Evolutionary conservation across 1,139 yeast species (phyloP).

Genomic region (Candida frijolesensis): DNA sequence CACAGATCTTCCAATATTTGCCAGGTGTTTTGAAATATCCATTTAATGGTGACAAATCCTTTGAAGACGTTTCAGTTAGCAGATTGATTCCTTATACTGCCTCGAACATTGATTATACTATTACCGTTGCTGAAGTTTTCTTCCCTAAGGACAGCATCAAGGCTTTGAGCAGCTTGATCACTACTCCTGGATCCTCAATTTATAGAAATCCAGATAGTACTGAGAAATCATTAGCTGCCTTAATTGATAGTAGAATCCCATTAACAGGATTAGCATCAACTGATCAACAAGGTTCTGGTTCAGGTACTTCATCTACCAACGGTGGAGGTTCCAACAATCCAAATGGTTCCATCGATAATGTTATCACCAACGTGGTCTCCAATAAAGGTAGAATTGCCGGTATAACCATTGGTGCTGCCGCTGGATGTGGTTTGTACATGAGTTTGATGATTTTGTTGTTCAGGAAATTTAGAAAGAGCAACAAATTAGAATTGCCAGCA

Average conservation of each 20-base stretch:
- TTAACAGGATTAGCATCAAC: slow-evolving; percentile 48
- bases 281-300: slow-evolving; percentile 11
- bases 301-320: slow-evolving; percentile 1
- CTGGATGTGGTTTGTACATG: slow-evolving; percentile 63
- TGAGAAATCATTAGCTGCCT: slow-evolving; percentile 48
- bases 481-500: slow-evolving; percentile 43
- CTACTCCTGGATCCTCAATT: slow-evolving; percentile 46
- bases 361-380: slow-evolving; percentile 20
- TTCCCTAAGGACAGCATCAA: slow-evolving; percentile 56
- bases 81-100: slow-evolving; percentile 69
- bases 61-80: slow-evolving; percentile 50
- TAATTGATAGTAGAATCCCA: slow-evolving; percentile 68
- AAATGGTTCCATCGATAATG: slow-evolving; percentile 48
- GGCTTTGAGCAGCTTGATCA: slow-evolving; percentile 46
- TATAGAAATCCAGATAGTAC: slow-evolving; percentile 54
- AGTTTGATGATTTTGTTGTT: slow-evolving; percentile 50
- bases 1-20: slow-evolving; percentile 73
- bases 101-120: slow-evolving; percentile 52
- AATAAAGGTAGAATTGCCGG: slow-evolving; percentile 54
- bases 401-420: slow-evolving; percentile 66
- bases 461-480: slow-evolving; percentile 37
- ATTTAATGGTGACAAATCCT: slow-evolving; percentile 36
- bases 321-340: slow-evolving; percentile 15
- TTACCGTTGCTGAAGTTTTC: slow-evolving; percentile 77
- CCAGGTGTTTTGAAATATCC: slow-evolving; percentile 60